Percentiles rank a stretch among this genome's conserved stretches.
Evolutionary conservation across 805 yeast species (phyloP).

Genomic region (Teunomyces funiuensis): DNA sequence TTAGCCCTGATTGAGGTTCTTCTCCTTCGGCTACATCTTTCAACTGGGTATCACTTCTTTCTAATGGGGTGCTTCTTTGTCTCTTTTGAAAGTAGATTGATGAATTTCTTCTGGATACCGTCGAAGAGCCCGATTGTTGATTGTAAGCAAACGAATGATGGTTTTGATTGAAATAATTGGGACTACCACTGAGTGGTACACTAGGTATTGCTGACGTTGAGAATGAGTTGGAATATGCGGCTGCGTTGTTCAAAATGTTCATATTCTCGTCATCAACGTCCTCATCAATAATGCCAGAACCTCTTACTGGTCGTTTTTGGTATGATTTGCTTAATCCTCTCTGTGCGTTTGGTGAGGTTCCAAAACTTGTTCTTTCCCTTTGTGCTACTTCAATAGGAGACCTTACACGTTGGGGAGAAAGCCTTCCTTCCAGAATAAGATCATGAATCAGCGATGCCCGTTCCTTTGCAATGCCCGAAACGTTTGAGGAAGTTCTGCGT

Average conservation of each 20-base stretch:
- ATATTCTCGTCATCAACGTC: conserved; percentile 40
- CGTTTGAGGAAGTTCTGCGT: conserved; percentile 1
- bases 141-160: conserved; percentile 2
- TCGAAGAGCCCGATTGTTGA: conserved; percentile 8
- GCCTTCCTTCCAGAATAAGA: conserved; percentile 2
- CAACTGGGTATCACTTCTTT: conserved; percentile 1
- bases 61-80: conserved; percentile 6
- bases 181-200: conserved; percentile 7
- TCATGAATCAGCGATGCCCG: conserved; percentile 3
- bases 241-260: conserved; percentile 19
- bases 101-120: conserved; percentile 21
- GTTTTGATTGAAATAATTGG: conserved; percentile 8
- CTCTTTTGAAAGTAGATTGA: conserved; percentile 9
- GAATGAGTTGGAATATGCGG: conserved; percentile 8
- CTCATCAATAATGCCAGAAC: not conserved
- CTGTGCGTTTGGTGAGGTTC: conserved; percentile 7
- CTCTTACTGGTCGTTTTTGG: not conserved
- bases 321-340: no score
- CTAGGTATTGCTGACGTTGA: not conserved
- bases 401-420: conserved; percentile 8
- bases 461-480: not conserved
- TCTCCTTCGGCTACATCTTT: conserved; percentile 13
- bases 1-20: conserved; percentile 22
- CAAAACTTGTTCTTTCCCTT: conserved; percentile 1
- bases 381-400: conserved; percentile 8